Conservation (phyloP, 176 grass and related monocot genomes). For the Lolium multiflorum region DNA sequence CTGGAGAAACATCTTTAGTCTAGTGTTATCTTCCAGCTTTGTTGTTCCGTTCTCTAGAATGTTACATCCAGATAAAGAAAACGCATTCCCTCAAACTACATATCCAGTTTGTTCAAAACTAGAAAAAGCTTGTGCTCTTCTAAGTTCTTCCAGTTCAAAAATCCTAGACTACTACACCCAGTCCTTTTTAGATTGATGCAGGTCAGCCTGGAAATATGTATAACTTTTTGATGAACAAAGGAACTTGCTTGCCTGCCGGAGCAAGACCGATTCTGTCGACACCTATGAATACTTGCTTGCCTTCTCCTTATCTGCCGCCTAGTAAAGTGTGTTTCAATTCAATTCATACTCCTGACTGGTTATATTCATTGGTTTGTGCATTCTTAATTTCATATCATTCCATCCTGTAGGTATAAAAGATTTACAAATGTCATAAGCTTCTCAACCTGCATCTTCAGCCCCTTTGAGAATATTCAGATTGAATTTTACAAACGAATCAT, state of each 20-base stretch:
- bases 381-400: background rate
- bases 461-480: constrained; percentile 4
- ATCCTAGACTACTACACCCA: background rate
- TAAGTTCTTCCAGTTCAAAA: background rate
- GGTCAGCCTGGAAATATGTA: background rate
- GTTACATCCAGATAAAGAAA: background rate
- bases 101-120: background rate
- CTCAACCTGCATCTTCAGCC: background rate
- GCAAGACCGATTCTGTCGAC: constrained; percentile 69
- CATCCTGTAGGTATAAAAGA: constrained; percentile 55
- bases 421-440: constrained; percentile 64
- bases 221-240: too few species aligned
- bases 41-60: background rate
- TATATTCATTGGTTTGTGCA: background rate
- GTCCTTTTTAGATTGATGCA: background rate
- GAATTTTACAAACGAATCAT: background rate
- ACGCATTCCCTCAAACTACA: background rate
- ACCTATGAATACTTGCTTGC: constrained; percentile 59
- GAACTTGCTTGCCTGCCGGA: constrained; percentile 33
- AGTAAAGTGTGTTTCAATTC: background rate
- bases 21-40: too few species aligned
- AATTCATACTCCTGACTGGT: background rate
- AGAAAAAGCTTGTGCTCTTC: background rate
- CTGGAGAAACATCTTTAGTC: too few species aligned
- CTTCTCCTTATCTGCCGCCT: background rate